phyloP scores from a whole-genome alignment of 164 flowering plant species.

The Vitis rotundifolia region DNA sequence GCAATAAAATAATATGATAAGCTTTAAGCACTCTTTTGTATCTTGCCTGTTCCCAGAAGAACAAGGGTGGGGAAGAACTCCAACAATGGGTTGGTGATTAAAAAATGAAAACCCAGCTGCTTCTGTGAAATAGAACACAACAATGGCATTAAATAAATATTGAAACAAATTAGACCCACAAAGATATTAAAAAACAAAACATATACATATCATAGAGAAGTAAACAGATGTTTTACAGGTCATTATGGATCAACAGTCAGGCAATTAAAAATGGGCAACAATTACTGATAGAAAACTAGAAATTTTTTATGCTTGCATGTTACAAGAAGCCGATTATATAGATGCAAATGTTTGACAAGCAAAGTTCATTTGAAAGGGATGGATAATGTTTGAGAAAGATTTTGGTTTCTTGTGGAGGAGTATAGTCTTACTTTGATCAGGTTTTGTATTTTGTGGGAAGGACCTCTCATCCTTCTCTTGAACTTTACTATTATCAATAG shows the following conservation, averaged over 20 bases:
- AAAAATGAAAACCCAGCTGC: slow-evolving; percentile 49
- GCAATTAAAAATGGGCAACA: neutral
- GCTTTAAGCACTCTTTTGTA: slow-evolving; percentile 14
- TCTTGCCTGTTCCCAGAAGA: slow-evolving; percentile 76
- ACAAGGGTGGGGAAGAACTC: slow-evolving; percentile 81
- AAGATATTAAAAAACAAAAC: neutral
- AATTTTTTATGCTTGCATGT: neutral
- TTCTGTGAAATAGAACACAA: slow-evolving; percentile 45
- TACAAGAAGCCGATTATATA: neutral
- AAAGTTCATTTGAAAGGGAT: too few relatives aligned
- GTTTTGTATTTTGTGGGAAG: too few relatives aligned
- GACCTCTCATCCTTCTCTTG: too few relatives aligned
- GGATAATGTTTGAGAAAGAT: too few relatives aligned
- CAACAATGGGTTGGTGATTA: slow-evolving; percentile 62
- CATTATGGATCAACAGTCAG: neutral
- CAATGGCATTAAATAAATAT: neutral
- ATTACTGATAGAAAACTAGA: neutral
- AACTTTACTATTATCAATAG: too few relatives aligned
- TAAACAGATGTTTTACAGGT: neutral
- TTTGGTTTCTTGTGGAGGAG: too few relatives aligned
- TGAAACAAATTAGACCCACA: neutral
- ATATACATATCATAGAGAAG: neutral
- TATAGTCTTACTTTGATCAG: too few relatives aligned
- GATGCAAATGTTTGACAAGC: neutral
- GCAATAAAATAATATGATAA: slow-evolving; percentile 5